phyloP scores from a whole-genome alignment of 139 green algal genomes.

The Spirogloea muscicola region DNA sequence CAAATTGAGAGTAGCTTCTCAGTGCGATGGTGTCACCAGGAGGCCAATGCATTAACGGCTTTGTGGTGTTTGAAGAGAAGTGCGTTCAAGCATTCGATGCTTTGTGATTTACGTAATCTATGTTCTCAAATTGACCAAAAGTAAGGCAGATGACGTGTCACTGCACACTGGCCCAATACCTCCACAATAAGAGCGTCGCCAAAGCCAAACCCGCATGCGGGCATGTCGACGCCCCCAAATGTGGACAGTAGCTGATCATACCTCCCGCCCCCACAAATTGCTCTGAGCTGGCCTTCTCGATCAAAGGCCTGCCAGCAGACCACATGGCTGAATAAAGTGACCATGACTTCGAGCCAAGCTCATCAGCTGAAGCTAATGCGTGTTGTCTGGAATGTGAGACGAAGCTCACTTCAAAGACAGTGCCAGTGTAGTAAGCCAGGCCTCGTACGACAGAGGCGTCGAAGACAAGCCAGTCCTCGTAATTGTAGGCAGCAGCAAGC shows the following conservation, averaged over 20 bases:
- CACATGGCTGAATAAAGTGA: neutral
- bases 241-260: constrained; percentile 87
- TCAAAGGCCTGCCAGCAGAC: constrained; percentile 73
- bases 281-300: constrained; percentile 77
- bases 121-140: constrained; percentile 4
- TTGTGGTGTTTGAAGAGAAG: neutral
- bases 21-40: no score
- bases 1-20: no score
- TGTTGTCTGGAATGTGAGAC: neutral
- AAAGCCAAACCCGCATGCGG: constrained; percentile 55
- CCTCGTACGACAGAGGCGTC: constrained; percentile 88
- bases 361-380: neutral
- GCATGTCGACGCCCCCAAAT: constrained; percentile 47
- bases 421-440: constrained; percentile 96
- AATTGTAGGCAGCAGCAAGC: constrained; percentile 81
- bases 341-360: neutral
- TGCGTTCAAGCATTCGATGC: neutral
- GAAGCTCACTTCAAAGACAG: constrained; percentile 52
- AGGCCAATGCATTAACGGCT: neutral
- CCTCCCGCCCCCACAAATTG: constrained; percentile 91
- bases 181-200: constrained; percentile 96
- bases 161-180: constrained; percentile 15
- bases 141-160: neutral
- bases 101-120: neutral
- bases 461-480: constrained; percentile 86